phyloP scores from a whole-genome alignment of 371 early-diverging fungal genomes.

The Apophysomyces trapeziformis region DNA sequence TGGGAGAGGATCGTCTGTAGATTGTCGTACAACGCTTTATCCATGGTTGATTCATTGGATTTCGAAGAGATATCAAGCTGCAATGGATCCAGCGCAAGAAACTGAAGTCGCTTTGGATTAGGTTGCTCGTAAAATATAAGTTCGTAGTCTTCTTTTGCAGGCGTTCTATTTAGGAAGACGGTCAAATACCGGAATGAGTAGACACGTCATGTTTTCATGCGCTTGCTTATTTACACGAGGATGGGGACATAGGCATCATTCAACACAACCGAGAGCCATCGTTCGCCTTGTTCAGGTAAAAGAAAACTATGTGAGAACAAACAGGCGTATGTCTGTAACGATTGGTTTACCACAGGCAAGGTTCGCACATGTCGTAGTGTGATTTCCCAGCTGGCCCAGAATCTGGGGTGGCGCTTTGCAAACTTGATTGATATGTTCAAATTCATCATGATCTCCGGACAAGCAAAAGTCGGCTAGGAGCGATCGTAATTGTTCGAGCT shows the following conservation, averaged over 20 bases:
- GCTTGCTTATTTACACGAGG: conserved; percentile 25
- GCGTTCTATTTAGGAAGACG: conserved; percentile 18
- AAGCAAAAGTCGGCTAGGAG: conserved; percentile 34
- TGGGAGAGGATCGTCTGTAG: conserved; percentile 27
- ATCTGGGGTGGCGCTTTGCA: conserved; percentile 40
- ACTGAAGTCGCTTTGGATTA: conserved; percentile 68
- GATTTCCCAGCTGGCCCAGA: conserved; percentile 29
- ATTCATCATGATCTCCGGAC: conserved; percentile 35
- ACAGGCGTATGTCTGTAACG: neutral
- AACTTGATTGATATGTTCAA: conserved; percentile 39
- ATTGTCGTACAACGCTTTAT: conserved; percentile 18
- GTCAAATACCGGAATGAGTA: neutral
- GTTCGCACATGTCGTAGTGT: neutral
- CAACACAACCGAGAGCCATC: conserved; percentile 37
- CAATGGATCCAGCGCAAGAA: conserved; percentile 71
- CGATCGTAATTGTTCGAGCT: conserved; percentile 33
- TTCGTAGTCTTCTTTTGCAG: conserved; percentile 25
- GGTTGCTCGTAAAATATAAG: conserved; percentile 71
- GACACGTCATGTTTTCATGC: neutral
- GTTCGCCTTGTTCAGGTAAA: conserved; percentile 9
- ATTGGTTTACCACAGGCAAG: neutral
- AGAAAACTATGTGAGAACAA: neutral
- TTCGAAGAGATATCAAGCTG: conserved; percentile 70
- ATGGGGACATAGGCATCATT: conserved; percentile 40
- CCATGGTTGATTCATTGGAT: conserved; percentile 31